phyloP scores from a whole-genome alignment of 768 basidiomycete species.

The Polyporus arcularius region DNA sequence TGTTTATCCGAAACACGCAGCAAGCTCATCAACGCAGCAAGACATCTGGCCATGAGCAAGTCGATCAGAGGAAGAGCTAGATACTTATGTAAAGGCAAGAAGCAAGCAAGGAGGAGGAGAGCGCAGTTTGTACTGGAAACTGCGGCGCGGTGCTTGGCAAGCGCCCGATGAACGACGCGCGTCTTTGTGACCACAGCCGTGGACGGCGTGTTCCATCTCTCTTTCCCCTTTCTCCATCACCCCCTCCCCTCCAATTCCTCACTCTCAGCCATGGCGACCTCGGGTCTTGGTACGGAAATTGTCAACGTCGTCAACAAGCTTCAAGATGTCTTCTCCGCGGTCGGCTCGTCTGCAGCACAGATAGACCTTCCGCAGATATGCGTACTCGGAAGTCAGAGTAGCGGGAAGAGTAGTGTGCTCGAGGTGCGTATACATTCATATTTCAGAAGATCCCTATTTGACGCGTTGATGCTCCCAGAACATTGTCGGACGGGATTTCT shows the following conservation, averaged over 20 bases:
- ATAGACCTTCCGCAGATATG: conserved; percentile 94
- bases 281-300: conserved; percentile 78
- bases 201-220: conserved; percentile 1
- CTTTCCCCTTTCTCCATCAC: conserved; percentile 8
- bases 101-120: neutral
- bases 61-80: too few relatives aligned
- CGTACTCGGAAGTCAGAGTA: conserved; percentile 88
- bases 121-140: too few relatives aligned
- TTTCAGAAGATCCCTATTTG: neutral
- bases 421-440: conserved; percentile 54
- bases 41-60: too few relatives aligned
- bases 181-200: conserved; percentile 6
- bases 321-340: conserved; percentile 86
- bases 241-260: neutral
- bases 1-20: too few relatives aligned
- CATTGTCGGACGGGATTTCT: conserved; percentile 96
- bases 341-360: conserved; percentile 73
- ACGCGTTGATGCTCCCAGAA: conserved; percentile 55
- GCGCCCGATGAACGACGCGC: conserved; percentile 17
- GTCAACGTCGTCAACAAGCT: conserved; percentile 84
- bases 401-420: conserved; percentile 90
- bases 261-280: conserved; percentile 36
- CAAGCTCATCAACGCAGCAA: too few relatives aligned
- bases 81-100: neutral
- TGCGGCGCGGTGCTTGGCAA: neutral